Percentiles rank a stretch among this genome's conserved stretches.
phyloP scores from a whole-genome alignment of 352 stramenopile genomes.

The Globisporangium irregulare region DNA sequence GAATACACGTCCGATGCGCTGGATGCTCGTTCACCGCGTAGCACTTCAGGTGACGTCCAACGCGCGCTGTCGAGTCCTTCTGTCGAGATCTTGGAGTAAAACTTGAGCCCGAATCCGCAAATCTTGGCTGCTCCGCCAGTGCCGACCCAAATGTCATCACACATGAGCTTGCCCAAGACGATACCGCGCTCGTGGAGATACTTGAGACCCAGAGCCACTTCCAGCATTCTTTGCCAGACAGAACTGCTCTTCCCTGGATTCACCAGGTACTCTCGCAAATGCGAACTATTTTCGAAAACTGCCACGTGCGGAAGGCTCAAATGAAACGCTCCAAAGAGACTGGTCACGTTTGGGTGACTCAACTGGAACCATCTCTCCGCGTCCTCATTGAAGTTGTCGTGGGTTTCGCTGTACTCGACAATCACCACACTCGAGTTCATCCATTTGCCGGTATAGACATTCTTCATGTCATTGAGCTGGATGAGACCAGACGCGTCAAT shows the following conservation, averaged over 20 bases:
- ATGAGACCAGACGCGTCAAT: slow-evolving; percentile 47
- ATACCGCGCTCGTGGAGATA: slow-evolving; percentile 27
- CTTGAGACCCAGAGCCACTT: slow-evolving; percentile 27
- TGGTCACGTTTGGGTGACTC: slow-evolving; percentile 21
- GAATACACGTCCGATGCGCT: slow-evolving; percentile 10
- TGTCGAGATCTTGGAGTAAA: neutral
- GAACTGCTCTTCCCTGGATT: neutral
- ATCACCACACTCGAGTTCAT: slow-evolving; percentile 31
- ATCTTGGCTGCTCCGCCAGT: slow-evolving; percentile 5
- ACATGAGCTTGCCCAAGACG: slow-evolving; percentile 4
- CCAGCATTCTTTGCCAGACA: slow-evolving; percentile 10
- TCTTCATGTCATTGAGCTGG: neutral
- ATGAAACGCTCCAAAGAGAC: slow-evolving; percentile 21
- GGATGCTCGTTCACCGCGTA: neutral
- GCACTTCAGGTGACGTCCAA: slow-evolving; percentile 6
- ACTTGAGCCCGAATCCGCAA: neutral
- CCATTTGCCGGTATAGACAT: slow-evolving; percentile 27
- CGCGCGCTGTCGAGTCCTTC: neutral
- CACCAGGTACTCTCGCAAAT: slow-evolving; percentile 1
- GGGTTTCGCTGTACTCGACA: slow-evolving; percentile 2
- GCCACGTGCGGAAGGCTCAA: slow-evolving; percentile 5
- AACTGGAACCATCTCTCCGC: slow-evolving; percentile 32
- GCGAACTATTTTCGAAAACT: slow-evolving; percentile 3
- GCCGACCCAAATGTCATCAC: slow-evolving; percentile 10
- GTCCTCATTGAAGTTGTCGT: slow-evolving; percentile 1